Base-by-base conservation (phyloP, 805 yeast genomes). In the Lachancea fermentati region DNA sequence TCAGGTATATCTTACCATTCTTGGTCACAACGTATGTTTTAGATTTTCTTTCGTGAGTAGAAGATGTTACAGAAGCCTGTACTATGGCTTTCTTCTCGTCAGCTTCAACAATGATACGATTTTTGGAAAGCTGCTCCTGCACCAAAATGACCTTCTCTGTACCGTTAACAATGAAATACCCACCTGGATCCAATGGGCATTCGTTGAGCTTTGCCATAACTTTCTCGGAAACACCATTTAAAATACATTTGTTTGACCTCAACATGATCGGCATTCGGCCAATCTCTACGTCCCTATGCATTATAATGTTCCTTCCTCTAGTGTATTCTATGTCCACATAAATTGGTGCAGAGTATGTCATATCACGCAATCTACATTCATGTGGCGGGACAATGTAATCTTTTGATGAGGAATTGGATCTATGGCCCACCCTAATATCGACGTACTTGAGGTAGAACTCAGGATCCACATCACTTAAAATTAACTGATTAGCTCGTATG, bases 191-290 rank as follows among this genome's bases (percentile, higher is more conserved):
- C 36, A 93, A 70, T 0, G 98, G 98, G 64, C 98, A 93, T 65
- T 93, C 98, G 52, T 85, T 81, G 50, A 85, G 70, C 18, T 67
- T 67, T 0, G 98, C 97, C 97, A 93, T 91, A 51, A 78, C 82
- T 22, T 68, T 62, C 55, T 91, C 96, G 37, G 78, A 71, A 35
- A 84, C 79, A 14, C 88, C 94, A 46, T 78, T 78, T 44, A 93
- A 68, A 26, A 86, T 80, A 73, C 98, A 93, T 60, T 88, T 87
- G 59, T 87, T 85, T 18, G 96, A 85, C 53, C 97, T 74, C 52
- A 93, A 72, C 98, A 93, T 93, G 55, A 93, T 81, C n/a, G 98
- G 98, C 96, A 93, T 93, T 57, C 95, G 77, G 26, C 98, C 99
- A 45, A 93, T 91, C 60, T 89, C 97, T 45, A 93, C 75, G 57